These are phyloP conservation scores for Cucurbita argyrosperma DNA, from an alignment of 306 rosid genomes.

Conservation along the genomic window DNA sequence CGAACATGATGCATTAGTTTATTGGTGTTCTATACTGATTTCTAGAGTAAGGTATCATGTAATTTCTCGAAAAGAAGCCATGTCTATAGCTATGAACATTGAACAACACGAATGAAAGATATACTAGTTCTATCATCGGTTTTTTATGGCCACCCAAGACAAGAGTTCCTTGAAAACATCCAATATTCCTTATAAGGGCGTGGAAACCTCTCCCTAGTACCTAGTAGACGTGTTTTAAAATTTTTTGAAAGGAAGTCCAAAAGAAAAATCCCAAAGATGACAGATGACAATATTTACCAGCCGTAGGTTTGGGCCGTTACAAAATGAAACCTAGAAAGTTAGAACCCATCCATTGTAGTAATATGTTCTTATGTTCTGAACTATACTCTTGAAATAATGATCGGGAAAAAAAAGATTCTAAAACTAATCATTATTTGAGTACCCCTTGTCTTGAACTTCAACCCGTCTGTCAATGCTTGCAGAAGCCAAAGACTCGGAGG, in stretches of 20 bases:
- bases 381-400: background rate
- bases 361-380: background rate
- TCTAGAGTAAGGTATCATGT: background rate
- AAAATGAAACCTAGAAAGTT: background rate
- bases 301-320: too few species aligned
- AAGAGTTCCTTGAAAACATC: background rate
- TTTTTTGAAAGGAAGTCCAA: too few species aligned
- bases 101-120: background rate
- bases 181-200: background rate
- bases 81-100: background rate
- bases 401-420: background rate
- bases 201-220: too few species aligned
- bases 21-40: background rate
- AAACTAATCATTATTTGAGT: background rate
- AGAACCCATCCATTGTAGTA: background rate
- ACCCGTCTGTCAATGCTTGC: slow-evolving; percentile 8
- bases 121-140: background rate
- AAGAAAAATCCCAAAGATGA: too few species aligned
- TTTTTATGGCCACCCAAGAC: background rate
- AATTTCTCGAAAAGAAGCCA: background rate
- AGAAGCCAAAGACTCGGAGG: slow-evolving; percentile 28
- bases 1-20: background rate
- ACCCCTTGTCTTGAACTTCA: background rate
- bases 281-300: too few species aligned
- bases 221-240: too few species aligned